Percentiles rank a stretch among this genome's conserved stretches.
These are phyloP conservation scores for Fusarium armeniacum DNA, from an alignment of 2,329 filamentous ascomycete genomes.

Conservation along the genomic window DNA sequence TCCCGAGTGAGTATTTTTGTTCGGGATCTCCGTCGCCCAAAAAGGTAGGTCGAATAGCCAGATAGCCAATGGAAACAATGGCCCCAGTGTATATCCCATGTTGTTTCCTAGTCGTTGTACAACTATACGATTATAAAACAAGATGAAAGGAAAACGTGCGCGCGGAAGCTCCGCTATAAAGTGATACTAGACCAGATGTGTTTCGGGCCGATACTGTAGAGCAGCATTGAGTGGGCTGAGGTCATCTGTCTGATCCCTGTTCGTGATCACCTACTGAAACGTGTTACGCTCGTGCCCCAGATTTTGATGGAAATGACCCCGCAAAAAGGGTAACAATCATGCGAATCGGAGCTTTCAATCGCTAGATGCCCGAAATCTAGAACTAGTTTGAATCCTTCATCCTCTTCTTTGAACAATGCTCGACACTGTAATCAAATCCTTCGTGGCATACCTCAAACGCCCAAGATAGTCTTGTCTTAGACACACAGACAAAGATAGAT, in stretches of 20 bases:
- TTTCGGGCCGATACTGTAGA: conserved; percentile 23
- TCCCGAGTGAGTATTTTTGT: background rate
- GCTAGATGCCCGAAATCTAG: background rate
- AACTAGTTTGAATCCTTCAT: conserved; percentile 14
- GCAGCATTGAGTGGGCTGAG: background rate
- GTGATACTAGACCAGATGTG: conserved; percentile 13
- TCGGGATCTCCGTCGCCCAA: conserved; percentile 7
- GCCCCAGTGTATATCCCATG: background rate
- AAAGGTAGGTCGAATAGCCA: conserved; percentile 8
- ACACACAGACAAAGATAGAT: background rate
- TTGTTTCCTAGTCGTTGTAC: background rate
- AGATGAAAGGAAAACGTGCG: conserved; percentile 9
- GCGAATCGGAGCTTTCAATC: conserved; percentile 6
- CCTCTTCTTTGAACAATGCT: conserved; percentile 3
- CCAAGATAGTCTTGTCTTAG: background rate
- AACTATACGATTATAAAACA: background rate
- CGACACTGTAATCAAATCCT: conserved; percentile 34
- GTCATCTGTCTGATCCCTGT: conserved; percentile 32
- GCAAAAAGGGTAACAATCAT: conserved; percentile 8
- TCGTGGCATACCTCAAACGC: conserved; percentile 4
- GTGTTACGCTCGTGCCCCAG: conserved; percentile 26
- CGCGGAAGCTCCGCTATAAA: conserved; percentile 33
- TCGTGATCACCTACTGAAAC: conserved; percentile 15
- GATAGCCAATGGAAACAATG: conserved; percentile 1
- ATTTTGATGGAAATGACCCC: conserved; percentile 28